Base-by-base conservation (phyloP, 163 green algal species). In the Scenedesmus sp. region DNA sequence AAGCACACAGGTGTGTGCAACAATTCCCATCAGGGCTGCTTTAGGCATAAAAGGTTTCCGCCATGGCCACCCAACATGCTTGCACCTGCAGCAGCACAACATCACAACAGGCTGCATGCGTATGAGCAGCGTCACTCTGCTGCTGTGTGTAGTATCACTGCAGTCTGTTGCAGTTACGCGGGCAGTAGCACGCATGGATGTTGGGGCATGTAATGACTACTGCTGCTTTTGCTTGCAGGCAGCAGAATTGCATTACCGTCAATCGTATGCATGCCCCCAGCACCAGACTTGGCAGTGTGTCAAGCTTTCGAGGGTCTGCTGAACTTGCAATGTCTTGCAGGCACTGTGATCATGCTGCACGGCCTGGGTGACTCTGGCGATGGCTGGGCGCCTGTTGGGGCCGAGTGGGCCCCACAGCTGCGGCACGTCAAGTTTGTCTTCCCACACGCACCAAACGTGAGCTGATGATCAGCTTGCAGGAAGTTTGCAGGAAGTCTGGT, bases 281-380 rank as follows among this genome's bases (percentile, higher is more conserved):
- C 26, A 76, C 49, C 49, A 56, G 7, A 12, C 49, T 56, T 12
- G 12, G 49, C 49, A 56, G 49, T 18, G 12, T 56, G n/a, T n/a
- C n/a, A n/a, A n/a, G n/a, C n/a, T n/a, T n/a, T n/a, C n/a, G n/a
- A n/a, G n/a, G n/a, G n/a, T n/a, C n/a, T n/a, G 49, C 49, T 2
- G 49, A 13, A 7, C 65, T 18, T 68, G 56, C 16, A n/a, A 6
- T 68, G 15, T 68, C 65, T 30, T 76, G n/a, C 85, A 90, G 85
- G 85, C 42, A 91, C 87, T 15, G 53, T 91, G 3, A 91, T 91
- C 43, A 86, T 91, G 78, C 87, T 91, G 81, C 87, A 88, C 78
- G 96, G 96, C 33, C 91, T 98, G 78, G 96, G 96, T 30, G 96
- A 98, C 90, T 96, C 94, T 20, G 93, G 92, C 40, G 76, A 94